Evolutionary conservation across 352 stramenopile genomes (phyloP), one percentile per base, ranked within the genome.

Genomic region (Globisporangium cylindrosporum): DNA sequence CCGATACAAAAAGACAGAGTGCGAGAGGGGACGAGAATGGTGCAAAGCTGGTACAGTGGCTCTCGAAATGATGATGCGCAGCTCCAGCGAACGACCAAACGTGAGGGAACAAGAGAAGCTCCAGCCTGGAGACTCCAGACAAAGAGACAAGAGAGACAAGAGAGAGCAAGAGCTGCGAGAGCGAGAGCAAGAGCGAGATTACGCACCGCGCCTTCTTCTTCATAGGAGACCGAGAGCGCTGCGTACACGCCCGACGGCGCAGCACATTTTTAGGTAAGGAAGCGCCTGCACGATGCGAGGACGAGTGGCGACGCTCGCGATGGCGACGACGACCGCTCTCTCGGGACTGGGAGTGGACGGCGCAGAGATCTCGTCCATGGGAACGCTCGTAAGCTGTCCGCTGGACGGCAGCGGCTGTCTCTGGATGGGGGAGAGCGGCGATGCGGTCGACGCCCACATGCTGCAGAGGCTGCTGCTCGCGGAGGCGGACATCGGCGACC

Each of bases 391-490:
- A 5, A 60, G 69, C 55, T 92, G 67, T 55, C 12, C 74, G 64
- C 22, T 72, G 68, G 32, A 61, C 41, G 51, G 70, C 68, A 1
- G 62, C 69, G 25, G 64, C 59, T 93, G 85, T 53, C 68, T 88
- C 55, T 93, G 85, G 85, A 72, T 73, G 12, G 80, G 78, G 3
- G 72, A 82, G 18, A 66, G 83, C 48, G 78, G 73, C 41, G 62
- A 72, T 18, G 51, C 82, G n/a, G 74, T 91, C 32, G 51, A 67
- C 49, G 69, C 67, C 9, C 71, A 61, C 24, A 73, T 69, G 9
- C 73, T 93, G 38, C 74, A 66, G 7, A 79, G 86, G 32, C 59
- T 82, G n/a, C 74, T 93, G 66, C 48, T 90, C 14, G 67, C 77
- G 46, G 73, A 81, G 55, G 67, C 70, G 9, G 38, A 48, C 14